phyloP scores from a whole-genome alignment of 306 rosid genomes.

The Vicia villosa region DNA sequence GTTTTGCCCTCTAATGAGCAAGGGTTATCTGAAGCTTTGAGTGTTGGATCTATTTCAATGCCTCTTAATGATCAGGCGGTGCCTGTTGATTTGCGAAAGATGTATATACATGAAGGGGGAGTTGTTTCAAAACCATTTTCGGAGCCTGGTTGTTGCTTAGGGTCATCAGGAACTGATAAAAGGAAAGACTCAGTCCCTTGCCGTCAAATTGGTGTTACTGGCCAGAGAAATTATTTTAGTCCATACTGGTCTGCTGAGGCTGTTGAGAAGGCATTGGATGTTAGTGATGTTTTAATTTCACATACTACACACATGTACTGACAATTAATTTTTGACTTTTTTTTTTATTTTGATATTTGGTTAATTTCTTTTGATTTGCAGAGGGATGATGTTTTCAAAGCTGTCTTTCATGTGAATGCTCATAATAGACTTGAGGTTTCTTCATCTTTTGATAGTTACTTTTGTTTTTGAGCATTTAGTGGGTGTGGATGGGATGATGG shows the following conservation, averaged over 20 bases:
- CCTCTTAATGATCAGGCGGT: slow-evolving; percentile 47
- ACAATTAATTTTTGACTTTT: slow-evolving; percentile 2
- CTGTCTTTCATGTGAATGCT: slow-evolving; percentile 78
- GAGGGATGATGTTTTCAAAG: slow-evolving; percentile 75
- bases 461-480: not conserved
- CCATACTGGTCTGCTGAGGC: slow-evolving; percentile 73
- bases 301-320: not conserved
- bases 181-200: slow-evolving; percentile 44
- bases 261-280: slow-evolving; percentile 72
- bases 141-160: slow-evolving; percentile 36
- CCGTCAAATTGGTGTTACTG: slow-evolving; percentile 34
- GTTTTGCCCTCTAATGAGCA: slow-evolving; percentile 34
- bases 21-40: slow-evolving; percentile 40
- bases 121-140: slow-evolving; percentile 40
- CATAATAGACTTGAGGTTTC: slow-evolving; percentile 82
- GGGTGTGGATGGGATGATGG: no score
- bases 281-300: slow-evolving; percentile 38
- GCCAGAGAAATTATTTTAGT: slow-evolving; percentile 49
- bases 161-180: slow-evolving; percentile 36
- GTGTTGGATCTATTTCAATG: slow-evolving; percentile 48
- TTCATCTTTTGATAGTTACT: not conserved
- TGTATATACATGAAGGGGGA: slow-evolving; percentile 32
- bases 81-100: slow-evolving; percentile 36
- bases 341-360: slow-evolving; percentile 7
- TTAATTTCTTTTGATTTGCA: slow-evolving; percentile 47